Percentiles rank a stretch among this genome's conserved stretches.
Conservation (phyloP, 2,329 filamentous ascomycete genomes). For the Exophiala sideris region DNA sequence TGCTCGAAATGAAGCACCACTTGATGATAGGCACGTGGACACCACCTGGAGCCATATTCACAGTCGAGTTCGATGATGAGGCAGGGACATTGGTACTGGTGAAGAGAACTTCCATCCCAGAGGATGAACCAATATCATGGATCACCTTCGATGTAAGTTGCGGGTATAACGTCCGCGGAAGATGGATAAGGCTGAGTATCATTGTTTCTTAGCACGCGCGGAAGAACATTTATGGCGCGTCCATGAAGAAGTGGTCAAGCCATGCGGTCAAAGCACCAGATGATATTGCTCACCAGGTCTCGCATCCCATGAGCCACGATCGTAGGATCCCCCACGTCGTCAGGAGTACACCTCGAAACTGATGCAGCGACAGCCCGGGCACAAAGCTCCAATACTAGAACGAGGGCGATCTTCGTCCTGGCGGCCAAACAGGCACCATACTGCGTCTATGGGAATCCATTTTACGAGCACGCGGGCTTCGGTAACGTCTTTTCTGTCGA, state of each 20-base stretch:
- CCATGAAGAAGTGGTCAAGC: slow-evolving; percentile 91
- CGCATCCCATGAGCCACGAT: slow-evolving; percentile 72
- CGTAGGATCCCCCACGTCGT: slow-evolving; percentile 45
- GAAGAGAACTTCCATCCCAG: slow-evolving; percentile 75
- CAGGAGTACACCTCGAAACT: slow-evolving; percentile 10
- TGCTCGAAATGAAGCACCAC: slow-evolving; percentile 55
- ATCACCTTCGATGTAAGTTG: slow-evolving; percentile 78
- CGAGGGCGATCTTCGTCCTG: slow-evolving; percentile 83
- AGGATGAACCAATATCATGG: slow-evolving; percentile 88
- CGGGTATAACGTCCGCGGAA: not conserved
- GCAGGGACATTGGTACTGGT: slow-evolving; percentile 68
- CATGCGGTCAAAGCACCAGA: slow-evolving; percentile 72
- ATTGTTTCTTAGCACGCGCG: slow-evolving; percentile 62
- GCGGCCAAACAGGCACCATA: slow-evolving; percentile 74
- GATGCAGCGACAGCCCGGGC: slow-evolving; percentile 41
- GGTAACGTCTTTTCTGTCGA: slow-evolving; percentile 64
- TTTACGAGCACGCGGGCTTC: slow-evolving; percentile 79
- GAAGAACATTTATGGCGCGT: slow-evolving; percentile 82
- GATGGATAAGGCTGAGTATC: not conserved
- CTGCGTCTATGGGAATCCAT: slow-evolving; percentile 83
- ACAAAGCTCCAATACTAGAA: slow-evolving; percentile 68
- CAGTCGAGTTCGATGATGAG: slow-evolving; percentile 82
- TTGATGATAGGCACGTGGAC: slow-evolving; percentile 93
- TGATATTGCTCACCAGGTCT: slow-evolving; percentile 70
- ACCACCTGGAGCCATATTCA: slow-evolving; percentile 84